phyloP scores from a whole-genome alignment of 495 filamentous ascomycete genomes.

The Xylaria sp. region DNA sequence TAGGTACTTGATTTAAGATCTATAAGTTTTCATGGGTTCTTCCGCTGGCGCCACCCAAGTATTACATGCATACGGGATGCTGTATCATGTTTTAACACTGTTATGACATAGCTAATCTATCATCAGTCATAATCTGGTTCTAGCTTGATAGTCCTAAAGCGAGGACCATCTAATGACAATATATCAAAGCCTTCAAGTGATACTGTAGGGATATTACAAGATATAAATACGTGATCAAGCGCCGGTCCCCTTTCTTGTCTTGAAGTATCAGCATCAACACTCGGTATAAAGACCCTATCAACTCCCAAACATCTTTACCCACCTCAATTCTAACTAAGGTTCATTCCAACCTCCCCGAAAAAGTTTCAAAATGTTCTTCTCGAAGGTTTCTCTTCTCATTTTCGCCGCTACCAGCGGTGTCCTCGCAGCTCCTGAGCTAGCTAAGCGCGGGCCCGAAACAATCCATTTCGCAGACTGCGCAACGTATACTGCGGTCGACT shows the following conservation, averaged over 20 bases:
- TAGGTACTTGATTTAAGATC: neutral
- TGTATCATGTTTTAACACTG: neutral
- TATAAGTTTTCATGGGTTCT: neutral
- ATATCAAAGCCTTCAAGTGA: neutral
- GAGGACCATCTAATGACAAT: neutral
- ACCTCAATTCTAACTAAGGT: neutral
- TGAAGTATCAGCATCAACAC: neutral
- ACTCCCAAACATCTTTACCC: neutral
- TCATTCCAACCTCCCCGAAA: neutral
- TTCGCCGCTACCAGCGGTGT: slow-evolving; percentile 3
- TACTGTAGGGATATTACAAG: too few relatives aligned
- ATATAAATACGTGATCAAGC: neutral
- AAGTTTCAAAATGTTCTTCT: neutral
- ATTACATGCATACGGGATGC: neutral
- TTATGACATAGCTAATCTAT: neutral
- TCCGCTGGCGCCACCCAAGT: neutral
- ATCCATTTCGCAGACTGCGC: neutral
- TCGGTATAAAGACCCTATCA: neutral
- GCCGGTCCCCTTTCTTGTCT: neutral
- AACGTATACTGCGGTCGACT: neutral
- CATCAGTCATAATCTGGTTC: neutral
- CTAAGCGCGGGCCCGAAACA: neutral
- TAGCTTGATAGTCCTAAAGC: neutral
- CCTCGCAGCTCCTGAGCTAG: neutral
- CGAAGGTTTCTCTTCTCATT: neutral